Base-by-base conservation (phyloP, 2,329 filamentous ascomycete species). In the Huntiella savannae region DNA sequence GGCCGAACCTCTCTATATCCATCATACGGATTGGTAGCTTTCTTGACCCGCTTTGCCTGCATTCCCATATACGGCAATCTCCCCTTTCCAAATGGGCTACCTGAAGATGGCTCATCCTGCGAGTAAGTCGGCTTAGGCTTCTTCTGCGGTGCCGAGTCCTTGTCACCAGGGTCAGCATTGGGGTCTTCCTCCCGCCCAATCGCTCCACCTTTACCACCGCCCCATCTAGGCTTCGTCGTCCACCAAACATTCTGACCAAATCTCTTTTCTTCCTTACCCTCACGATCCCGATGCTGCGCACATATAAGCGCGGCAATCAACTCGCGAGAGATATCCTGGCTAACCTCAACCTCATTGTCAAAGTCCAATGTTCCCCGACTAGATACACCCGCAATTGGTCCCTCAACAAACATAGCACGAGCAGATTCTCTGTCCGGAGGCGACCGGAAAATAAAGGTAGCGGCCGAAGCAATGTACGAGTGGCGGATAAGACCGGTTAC, bases 191-290 rank as follows among this genome's bases (percentile, higher is more conserved):
- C 75, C 19, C 71, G 66, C 2, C 75, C 75, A 51, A 79, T 77
- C 3, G 73, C 71, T 0, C 75, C 75, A 32, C 75, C 75, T 6
- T 68, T 55, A 3, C 73, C 75, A 40, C 75, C 75, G 44, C 75
- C 75, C 75, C 75, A 79, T 47, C 75, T 68, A 33, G 65, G 70
- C 53, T 65, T 67, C 5, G 65, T 68, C 0, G 73, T 66, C 75
- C 75, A 79, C 75, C 75, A 79, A 50, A 69, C 62, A 13, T 63
- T 69, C 45, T 75, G 65, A 1, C 75, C 75, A 47, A 76, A 67
- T 0, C 70, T 64, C 43, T 63, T 64, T 57, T 79, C 76, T 0
- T 58, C 58, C 48, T 66, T 70, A 32, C 71, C 71, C 52, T 77
- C 67, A 11, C 75, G 70, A 8, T 68, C 65, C 13, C 76, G 70